Evolutionary conservation across 2,329 filamentous ascomycete genomes (phyloP), one percentile per base, ranked within the genome.

Genomic region (Verruconis gallopava): DNA sequence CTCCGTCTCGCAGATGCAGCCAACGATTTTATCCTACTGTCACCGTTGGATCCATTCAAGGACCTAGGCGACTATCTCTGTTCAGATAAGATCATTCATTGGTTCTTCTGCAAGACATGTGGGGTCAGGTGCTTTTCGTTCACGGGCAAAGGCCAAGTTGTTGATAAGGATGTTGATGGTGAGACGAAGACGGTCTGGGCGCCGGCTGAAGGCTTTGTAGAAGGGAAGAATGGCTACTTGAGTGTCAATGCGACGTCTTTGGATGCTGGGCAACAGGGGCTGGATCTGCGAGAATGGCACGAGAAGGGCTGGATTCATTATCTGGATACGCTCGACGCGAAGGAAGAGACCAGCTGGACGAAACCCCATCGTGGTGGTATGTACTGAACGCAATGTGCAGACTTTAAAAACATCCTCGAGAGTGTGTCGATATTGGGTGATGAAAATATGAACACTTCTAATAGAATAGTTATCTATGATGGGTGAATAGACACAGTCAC

Each of bases 61-160:
- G 46, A 43, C 5, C 50, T 71, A 2, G 60, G 59, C 15, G 59
- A 64, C 43, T 72, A 71, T 44, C 54, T 51, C 3, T 59, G 57
- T 43, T 51, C 52, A 42, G 42, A 50, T 2, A 51, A 54, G 37
- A 45, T 41, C 3, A 49, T 55, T 4, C 59, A 62, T 41, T 71
- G 62, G 54, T 62, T 65, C 44, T 72, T 68, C 46, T 72, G 68
- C 52, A 61, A 57, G 39, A 61, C 45, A 0, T 72, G 69, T 45
- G 67, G 63, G 0, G 61, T 64, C 11, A 51, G 65, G 3, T 63
- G 63, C 42, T 66, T 72, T 49, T 9, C 9, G 6, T 30, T 30
- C 9, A 9, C 6, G n/a, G n/a, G n/a, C 9, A 9, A 9, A 9
- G 25, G 25, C 9, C 6, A 9, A 9, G n/a, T 9, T 9, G 25